These are phyloP conservation scores for Phytophthora cryptogea DNA, from an alignment of 352 stramenopile genomes.

Conservation along the genomic window DNA sequence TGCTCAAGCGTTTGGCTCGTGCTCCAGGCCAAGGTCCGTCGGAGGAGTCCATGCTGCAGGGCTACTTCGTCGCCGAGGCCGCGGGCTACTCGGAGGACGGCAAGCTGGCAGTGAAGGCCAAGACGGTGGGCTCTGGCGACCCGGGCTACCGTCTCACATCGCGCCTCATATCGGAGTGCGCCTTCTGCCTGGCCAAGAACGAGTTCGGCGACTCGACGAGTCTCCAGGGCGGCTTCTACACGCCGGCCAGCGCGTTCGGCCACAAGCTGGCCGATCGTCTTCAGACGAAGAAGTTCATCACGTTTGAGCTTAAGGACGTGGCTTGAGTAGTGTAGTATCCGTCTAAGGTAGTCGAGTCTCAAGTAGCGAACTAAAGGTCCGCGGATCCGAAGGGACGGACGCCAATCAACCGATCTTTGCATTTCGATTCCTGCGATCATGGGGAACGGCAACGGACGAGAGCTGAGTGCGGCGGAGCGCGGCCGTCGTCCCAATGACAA, in stretches of 20 bases:
- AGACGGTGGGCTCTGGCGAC: slow-evolving; percentile 45
- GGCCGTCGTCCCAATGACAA: slow-evolving; percentile 56
- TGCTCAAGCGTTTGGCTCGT: slow-evolving; percentile 73
- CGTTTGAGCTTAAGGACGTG: slow-evolving; percentile 48
- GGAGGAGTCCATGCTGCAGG: slow-evolving; percentile 78
- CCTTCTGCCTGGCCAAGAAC: slow-evolving; percentile 59
- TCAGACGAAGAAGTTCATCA: slow-evolving; percentile 60
- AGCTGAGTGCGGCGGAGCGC: slow-evolving; percentile 41
- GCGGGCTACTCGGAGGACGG: slow-evolving; percentile 50
- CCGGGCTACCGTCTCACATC: slow-evolving; percentile 65
- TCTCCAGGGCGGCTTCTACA: slow-evolving; percentile 60
- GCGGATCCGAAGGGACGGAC: slow-evolving; percentile 18
- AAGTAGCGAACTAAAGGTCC: slow-evolving; percentile 6
- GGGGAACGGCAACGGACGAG: slow-evolving; percentile 45
- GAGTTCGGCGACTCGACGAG: slow-evolving; percentile 31
- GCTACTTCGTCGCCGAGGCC: slow-evolving; percentile 65
- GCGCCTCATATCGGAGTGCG: slow-evolving; percentile 61
- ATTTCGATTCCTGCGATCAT: slow-evolving; percentile 31
- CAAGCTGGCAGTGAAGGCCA: slow-evolving; percentile 48
- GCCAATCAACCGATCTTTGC: slow-evolving; percentile 30
- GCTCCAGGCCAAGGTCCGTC: slow-evolving; percentile 83
- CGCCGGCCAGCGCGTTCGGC: slow-evolving; percentile 59
- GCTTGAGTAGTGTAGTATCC: slow-evolving; percentile 19
- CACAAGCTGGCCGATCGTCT: slow-evolving; percentile 55
- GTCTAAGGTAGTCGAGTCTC: slow-evolving; percentile 6